A percentile compares a stretch with the other conserved stretches of the same genome.
phyloP scores from a whole-genome alignment of 768 basidiomycete species.

The Hericium rajendrae region DNA sequence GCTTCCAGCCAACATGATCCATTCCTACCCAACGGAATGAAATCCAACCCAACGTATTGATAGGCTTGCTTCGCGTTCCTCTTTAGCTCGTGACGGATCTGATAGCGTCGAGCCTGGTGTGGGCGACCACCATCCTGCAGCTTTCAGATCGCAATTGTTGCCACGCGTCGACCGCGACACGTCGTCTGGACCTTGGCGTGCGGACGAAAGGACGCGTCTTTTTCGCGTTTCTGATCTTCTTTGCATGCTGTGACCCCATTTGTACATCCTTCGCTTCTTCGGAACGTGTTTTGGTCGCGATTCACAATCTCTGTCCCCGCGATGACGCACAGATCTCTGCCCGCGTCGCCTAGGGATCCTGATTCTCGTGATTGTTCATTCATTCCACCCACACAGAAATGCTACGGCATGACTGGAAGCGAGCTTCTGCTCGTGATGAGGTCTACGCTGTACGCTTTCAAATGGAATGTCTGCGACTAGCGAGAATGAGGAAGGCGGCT shows the following conservation, averaged over 20 bases:
- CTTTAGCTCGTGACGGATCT: neutral
- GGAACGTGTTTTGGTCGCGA: neutral
- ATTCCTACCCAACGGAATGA: neutral
- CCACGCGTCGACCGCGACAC: neutral
- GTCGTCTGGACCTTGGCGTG: neutral
- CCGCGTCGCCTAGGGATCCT: neutral
- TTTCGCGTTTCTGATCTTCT: no score
- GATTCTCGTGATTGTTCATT: neutral
- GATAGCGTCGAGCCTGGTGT: neutral
- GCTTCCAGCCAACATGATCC: neutral
- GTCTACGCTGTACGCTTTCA: neutral
- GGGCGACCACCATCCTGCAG: neutral
- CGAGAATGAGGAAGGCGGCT: neutral
- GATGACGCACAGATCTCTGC: neutral
- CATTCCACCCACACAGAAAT: slow-evolving; percentile 1
- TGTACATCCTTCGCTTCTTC: neutral
- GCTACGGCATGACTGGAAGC: neutral
- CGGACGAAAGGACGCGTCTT: neutral
- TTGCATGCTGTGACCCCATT: neutral
- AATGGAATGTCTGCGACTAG: neutral
- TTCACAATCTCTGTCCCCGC: neutral
- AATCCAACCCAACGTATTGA: neutral
- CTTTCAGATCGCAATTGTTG: neutral
- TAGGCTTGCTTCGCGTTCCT: neutral
- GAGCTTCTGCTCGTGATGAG: neutral